Conservation (phyloP, 176 grass and related monocot species). For the Triticum timopheevii region DNA sequence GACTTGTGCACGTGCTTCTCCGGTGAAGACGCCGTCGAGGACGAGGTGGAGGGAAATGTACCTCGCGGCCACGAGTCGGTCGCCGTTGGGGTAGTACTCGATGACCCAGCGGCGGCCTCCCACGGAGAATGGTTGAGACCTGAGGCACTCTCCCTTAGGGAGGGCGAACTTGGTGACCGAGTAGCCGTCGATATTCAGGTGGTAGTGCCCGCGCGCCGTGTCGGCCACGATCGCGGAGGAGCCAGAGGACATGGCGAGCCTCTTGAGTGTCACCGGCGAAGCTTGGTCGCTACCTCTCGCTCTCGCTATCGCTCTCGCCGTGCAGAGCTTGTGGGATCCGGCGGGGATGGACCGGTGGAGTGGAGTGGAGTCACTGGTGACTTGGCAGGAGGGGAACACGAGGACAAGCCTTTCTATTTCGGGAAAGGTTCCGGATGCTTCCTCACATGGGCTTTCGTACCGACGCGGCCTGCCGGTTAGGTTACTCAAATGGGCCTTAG, state of each 20-base stretch:
- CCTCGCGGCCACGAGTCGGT: not conserved
- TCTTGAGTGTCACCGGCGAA: not conserved
- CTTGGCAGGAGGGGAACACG: not conserved
- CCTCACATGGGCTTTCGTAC: not conserved
- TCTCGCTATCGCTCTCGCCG: not conserved
- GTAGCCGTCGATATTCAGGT: too few relatives aligned
- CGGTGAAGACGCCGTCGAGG: not conserved
- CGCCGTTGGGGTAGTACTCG: not conserved
- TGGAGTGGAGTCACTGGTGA: not conserved
- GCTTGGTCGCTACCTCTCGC: too few relatives aligned
- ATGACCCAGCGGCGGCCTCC: not conserved
- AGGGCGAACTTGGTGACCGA: not conserved
- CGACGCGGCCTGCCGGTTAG: not conserved
- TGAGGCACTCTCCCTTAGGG: not conserved
- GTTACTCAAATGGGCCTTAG: not conserved
- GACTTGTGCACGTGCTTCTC: not conserved
- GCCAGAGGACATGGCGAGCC: not conserved
- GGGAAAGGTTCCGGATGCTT: not conserved
- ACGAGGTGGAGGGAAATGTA: not conserved
- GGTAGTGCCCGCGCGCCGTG: too few relatives aligned
- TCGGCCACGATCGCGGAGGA: too few relatives aligned
- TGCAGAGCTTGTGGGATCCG: not conserved
- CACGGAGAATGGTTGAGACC: not conserved
- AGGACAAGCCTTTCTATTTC: not conserved
- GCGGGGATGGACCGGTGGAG: not conserved